Evolutionary conservation across 208 protist genomes (phyloP), one percentile per base, ranked within the genome.

Genomic region (Leishmania lainsoni): DNA sequence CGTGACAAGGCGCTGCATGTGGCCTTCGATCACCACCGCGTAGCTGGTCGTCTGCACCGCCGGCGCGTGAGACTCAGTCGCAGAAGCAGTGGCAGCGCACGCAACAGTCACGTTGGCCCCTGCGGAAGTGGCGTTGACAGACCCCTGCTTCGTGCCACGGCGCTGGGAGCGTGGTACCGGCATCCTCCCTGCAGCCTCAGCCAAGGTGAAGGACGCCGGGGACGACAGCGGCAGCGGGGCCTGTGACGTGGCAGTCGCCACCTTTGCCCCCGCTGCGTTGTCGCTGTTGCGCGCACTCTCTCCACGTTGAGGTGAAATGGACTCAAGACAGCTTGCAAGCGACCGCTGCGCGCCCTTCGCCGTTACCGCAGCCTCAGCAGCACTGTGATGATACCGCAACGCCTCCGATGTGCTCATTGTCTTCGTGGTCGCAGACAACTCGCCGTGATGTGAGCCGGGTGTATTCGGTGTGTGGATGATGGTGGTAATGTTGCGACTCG

Each of bases 11-110:
- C 74, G 69, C 51, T 70, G 70, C 77, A 89, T 86, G 79, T 95
- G 91, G 16, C 91, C 91, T 8, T 86, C 83, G 12, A 97, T 78
- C 29, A 82, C 75, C 48, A 95, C 82, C 51, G 86, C 75, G 76
- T 89, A 89, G 52, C 58, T 63, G 63, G 35, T 79, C 16, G 56
- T 5, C n/a, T 49, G 78, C 48, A 70, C 61, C 17, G 42, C 65
- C 4, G 59, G 6, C 26, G 59, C 3, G 35, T 76, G 75, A 35
- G 51, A 72, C 42, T 69, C 75, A 16, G 51, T 20, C 10, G 51
- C 75, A 35, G 35, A 58, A 20, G 69, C 72, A 76, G 52, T 61
- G 54, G 58, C 14, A 52, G 29, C 59, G 39, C 63, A 69, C 58
- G 49, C 48, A 12, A 56, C 75, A 48, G 63, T 79, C 69, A 9